These are phyloP conservation scores for Clarireedia homoeocarpa DNA, from an alignment of 2,329 filamentous ascomycete species.

Conservation along the genomic window DNA sequence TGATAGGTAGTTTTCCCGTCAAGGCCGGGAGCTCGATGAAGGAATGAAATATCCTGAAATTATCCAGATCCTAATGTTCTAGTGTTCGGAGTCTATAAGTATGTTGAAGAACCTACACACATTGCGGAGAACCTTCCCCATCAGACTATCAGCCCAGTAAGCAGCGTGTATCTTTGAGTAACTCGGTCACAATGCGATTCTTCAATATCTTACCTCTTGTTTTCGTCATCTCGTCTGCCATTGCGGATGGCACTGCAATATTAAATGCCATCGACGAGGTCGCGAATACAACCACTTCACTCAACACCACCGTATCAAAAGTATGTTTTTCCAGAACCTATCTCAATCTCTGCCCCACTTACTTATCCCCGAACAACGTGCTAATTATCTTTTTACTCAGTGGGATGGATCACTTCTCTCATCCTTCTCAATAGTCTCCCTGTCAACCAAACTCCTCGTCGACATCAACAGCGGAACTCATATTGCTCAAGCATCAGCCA, in stretches of 20 bases:
- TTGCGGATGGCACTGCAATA: constrained; percentile 21
- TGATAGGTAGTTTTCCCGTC: too few species aligned
- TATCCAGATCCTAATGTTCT: too few species aligned
- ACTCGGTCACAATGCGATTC: constrained; percentile 12
- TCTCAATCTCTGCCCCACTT: neutral
- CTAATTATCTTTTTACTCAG: neutral
- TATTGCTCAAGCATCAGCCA: constrained; percentile 32
- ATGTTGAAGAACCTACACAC: too few species aligned
- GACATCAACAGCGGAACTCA: constrained; percentile 34
- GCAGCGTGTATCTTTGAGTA: too few species aligned
- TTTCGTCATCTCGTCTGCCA: constrained; percentile 14
- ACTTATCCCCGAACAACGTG: neutral
- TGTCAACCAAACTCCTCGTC: constrained; percentile 33
- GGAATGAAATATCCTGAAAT: too few species aligned
- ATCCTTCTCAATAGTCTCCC: constrained; percentile 1
- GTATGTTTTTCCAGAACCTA: neutral
- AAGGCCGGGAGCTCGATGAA: too few species aligned
- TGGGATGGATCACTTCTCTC: neutral
- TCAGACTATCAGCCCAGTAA: neutral
- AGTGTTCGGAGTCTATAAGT: too few species aligned
- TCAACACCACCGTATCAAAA: constrained; percentile 16
- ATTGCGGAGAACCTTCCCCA: too few species aligned
- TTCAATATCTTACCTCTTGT: constrained; percentile 12
- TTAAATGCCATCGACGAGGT: constrained; percentile 18
- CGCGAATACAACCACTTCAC: constrained; percentile 13